Evolutionary conservation across 495 filamentous ascomycete species (phyloP), one percentile per base, ranked within the genome.

Genomic region (Neurospora tetrasperma): DNA sequence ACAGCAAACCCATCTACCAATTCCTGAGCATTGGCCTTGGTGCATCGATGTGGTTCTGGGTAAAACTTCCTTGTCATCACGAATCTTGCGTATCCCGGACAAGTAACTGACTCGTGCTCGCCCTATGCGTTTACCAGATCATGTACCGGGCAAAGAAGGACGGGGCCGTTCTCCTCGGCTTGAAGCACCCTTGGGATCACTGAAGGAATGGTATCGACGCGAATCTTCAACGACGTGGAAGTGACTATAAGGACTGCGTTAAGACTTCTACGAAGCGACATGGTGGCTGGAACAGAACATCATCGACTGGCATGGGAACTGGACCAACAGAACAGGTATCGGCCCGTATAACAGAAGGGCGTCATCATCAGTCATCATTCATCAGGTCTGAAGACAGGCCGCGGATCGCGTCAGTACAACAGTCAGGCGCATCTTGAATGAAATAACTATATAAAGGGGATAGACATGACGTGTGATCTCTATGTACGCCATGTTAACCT

Each of bases 31-130:
- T 93, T 39, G 91, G 89, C 71, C 84, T 99, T 69, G 93, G 94
- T 74, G 96, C 96, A 27, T 92, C 90, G 84, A 99, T 98, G 96
- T 99, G 96, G 96, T 98, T 98, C 85, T 98, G 94, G 82, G 96
- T 99, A 88, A 88, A 78, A 92, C 78, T 66, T 73, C 42, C 20
- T 66, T 46, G 42, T 41, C 35, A 16, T 12, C 14, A 31, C 68
- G 43, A 27, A 42, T 42, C 43, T 69, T 72, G 54, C 31, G 70
- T 69, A 8, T 31, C 20, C 1, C 35, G 35, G 23, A n/a, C 35
- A 9, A 9, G 59, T 71, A n/a, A 71, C 71, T 72, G 31, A 70
- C 35, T 43, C n/a, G 42, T 68, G 27, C 23, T 40, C 69, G 35
- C 23, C 20, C 68, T 44, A 8, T 39, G 41, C 18, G 40, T 31